These are phyloP conservation scores for Trichosporon ovoides DNA, from an alignment of 1,284 basidiomycete species.

Conservation along the genomic window DNA sequence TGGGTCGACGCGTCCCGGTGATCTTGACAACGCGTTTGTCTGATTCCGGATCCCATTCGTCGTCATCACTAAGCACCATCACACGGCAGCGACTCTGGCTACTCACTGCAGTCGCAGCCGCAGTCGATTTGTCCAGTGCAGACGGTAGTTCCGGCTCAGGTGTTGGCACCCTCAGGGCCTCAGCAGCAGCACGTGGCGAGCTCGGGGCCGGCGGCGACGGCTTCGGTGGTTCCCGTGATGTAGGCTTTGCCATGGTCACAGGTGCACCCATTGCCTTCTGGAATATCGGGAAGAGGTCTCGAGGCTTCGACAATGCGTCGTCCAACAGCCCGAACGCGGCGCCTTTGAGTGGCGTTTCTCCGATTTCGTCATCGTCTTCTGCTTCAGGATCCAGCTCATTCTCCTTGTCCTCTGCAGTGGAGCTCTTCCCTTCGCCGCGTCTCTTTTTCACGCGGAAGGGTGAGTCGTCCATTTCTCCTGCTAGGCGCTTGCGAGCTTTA, in stretches of 20 bases:
- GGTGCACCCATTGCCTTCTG: slow-evolving; percentile 7
- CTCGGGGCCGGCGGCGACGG: neutral
- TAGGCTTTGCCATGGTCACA: neutral
- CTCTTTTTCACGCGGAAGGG: slow-evolving; percentile 28
- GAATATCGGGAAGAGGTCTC: slow-evolving; percentile 17
- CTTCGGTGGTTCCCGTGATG: neutral
- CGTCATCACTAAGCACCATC: neutral
- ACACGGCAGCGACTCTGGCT: neutral
- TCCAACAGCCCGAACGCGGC: slow-evolving; percentile 12
- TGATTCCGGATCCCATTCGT: neutral
- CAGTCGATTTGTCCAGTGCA: neutral
- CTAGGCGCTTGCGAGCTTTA: slow-evolving; percentile 41
- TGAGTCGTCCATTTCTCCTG: slow-evolving; percentile 45
- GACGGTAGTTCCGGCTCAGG: neutral
- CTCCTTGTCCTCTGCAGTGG: neutral
- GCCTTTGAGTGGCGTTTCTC: slow-evolving; percentile 17
- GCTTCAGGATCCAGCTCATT: neutral
- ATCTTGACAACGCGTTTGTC: slow-evolving; percentile 1
- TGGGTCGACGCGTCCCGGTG: neutral
- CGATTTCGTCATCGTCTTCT: slow-evolving; percentile 14
- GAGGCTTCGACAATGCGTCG: neutral
- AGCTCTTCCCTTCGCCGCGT: neutral
- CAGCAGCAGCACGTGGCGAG: neutral
- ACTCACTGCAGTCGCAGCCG: neutral
- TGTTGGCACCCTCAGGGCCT: neutral